Percentiles rank a stretch among this genome's conserved stretches.
Conservation (phyloP, 2,329 filamentous ascomycete species). For the Trichophaea hybrida region DNA sequence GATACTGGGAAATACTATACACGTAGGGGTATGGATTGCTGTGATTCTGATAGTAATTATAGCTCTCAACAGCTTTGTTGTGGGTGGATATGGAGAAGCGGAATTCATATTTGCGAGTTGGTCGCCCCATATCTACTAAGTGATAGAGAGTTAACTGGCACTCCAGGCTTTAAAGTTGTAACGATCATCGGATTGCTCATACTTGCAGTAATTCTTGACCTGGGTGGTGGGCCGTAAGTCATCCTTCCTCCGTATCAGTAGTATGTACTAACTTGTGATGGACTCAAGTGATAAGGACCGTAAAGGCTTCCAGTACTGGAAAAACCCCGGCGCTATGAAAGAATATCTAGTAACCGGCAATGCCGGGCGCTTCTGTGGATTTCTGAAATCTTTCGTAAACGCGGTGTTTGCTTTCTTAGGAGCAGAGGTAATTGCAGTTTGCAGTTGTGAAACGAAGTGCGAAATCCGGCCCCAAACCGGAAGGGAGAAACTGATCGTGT, state of each 20-base stretch:
- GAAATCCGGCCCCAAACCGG: no score
- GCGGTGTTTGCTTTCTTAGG: slow-evolving; percentile 44
- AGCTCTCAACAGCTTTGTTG: slow-evolving; percentile 41
- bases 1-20: slow-evolving; percentile 7
- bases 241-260: background rate
- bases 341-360: slow-evolving; percentile 36
- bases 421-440: slow-evolving; percentile 8
- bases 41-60: slow-evolving; percentile 42
- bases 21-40: slow-evolving; percentile 45
- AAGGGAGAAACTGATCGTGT: no score
- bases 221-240: slow-evolving; percentile 35
- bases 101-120: slow-evolving; percentile 45
- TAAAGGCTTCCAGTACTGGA: slow-evolving; percentile 38
- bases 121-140: background rate
- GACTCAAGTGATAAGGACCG: slow-evolving; percentile 22
- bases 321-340: slow-evolving; percentile 34
- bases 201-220: slow-evolving; percentile 38
- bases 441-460: background rate
- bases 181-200: slow-evolving; percentile 38
- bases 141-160: background rate
- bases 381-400: slow-evolving; percentile 42
- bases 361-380: slow-evolving; percentile 43
- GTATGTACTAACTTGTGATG: background rate
- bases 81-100: slow-evolving; percentile 44
- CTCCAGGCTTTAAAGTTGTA: slow-evolving; percentile 2